A percentile compares a stretch with the other conserved stretches of the same genome.
These are phyloP conservation scores for Dalechampia spathulata DNA, from an alignment of 441 rosid species.

Conservation along the genomic window DNA sequence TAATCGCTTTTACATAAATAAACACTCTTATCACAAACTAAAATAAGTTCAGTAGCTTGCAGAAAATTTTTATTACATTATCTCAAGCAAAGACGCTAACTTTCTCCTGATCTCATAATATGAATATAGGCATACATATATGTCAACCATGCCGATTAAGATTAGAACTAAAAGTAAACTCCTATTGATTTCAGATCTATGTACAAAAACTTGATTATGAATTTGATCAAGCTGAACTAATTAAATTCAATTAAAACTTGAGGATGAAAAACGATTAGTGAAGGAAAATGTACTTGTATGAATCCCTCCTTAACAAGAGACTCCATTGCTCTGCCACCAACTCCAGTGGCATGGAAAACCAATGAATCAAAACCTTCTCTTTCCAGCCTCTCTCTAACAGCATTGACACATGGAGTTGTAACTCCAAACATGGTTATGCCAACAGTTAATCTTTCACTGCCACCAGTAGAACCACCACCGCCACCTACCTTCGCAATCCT, in stretches of 20 bases:
- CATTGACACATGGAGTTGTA: slow-evolving; percentile 78
- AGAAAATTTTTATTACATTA: background rate
- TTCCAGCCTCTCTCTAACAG: slow-evolving; percentile 51
- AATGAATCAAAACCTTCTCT: slow-evolving; percentile 69
- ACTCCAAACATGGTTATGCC: slow-evolving; percentile 96
- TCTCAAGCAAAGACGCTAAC: too few species aligned
- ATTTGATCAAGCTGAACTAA: too few species aligned
- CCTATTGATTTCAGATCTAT: background rate
- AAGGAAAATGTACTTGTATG: slow-evolving; percentile 44
- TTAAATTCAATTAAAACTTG: too few species aligned
- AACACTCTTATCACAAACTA: background rate
- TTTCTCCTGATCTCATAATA: too few species aligned
- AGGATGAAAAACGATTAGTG: too few species aligned
- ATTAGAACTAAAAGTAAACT: background rate
- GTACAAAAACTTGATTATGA: background rate
- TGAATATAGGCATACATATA: too few species aligned
- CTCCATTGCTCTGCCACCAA: slow-evolving; percentile 95
- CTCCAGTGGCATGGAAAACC: slow-evolving; percentile 92
- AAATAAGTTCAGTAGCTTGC: background rate
- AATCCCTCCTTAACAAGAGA: slow-evolving; percentile 69
- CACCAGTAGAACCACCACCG: slow-evolving; percentile 6
- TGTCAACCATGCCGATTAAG: background rate
- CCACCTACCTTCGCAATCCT: slow-evolving; percentile 24
- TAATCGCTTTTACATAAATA: background rate
- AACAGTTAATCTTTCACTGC: slow-evolving; percentile 38